phyloP scores from a whole-genome alignment of 805 yeast species.

The Henningerozyma blattae region DNA sequence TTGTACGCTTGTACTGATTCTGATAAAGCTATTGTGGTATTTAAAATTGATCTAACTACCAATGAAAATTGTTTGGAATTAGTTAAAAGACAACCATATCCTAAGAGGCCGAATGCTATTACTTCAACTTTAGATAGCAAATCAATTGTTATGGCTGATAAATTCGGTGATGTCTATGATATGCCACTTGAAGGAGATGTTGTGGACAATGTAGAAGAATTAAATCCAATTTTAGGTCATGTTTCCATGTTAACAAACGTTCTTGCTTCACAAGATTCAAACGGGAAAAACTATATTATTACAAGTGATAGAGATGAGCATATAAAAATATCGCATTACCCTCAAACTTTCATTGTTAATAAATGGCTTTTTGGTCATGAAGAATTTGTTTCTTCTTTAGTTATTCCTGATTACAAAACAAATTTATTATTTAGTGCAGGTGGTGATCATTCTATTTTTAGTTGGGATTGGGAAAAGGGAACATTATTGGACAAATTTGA shows the following conservation, averaged over 20 bases:
- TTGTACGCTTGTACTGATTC: constrained; percentile 68
- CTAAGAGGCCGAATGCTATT: constrained; percentile 88
- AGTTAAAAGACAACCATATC: constrained; percentile 62
- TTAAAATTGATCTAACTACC: constrained; percentile 26
- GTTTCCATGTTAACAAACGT: constrained; percentile 92
- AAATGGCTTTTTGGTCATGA: constrained; percentile 79
- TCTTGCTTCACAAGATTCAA: constrained; percentile 8
- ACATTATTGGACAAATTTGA: constrained; percentile 37
- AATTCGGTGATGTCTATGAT: constrained; percentile 88
- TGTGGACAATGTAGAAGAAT: constrained; percentile 27
- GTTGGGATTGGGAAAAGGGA: constrained; percentile 71
- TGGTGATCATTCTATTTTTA: constrained; percentile 64
- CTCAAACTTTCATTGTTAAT: constrained; percentile 65
- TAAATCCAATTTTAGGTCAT: constrained; percentile 79
- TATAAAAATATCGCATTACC: constrained; percentile 70
- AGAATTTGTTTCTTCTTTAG: constrained; percentile 64
- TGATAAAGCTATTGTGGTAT: constrained; percentile 67
- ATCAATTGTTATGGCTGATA: constrained; percentile 68
- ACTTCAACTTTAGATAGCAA: constrained; percentile 41
- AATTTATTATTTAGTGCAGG: constrained; percentile 67
- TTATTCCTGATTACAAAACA: constrained; percentile 40
- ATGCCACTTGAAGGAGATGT: constrained; percentile 27
- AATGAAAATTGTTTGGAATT: constrained; percentile 33
- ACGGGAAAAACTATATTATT: constrained; percentile 40
- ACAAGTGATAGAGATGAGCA: constrained; percentile 96